phyloP scores from a whole-genome alignment of 106 monocot genomes.

The Posidonia australis region DNA sequence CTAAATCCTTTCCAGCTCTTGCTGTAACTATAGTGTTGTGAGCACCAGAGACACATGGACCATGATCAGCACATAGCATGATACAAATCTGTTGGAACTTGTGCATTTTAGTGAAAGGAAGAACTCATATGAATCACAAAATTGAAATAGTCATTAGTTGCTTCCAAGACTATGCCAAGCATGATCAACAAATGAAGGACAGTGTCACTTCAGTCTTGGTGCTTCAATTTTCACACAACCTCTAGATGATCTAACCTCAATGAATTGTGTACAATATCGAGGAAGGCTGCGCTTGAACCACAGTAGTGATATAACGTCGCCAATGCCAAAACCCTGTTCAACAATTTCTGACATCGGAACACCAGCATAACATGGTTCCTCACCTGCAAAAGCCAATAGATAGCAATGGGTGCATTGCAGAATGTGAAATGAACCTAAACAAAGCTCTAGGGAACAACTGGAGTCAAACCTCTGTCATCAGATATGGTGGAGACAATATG shows the following conservation, averaged over 20 bases:
- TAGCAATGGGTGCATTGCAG: not conserved
- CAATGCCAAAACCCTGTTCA: conserved; percentile 76
- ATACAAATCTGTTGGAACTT: conserved; percentile 56
- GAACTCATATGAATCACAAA: not conserved
- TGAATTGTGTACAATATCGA: conserved; percentile 96
- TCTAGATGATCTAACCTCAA: conserved; percentile 49
- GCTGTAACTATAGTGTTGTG: conserved; percentile 96
- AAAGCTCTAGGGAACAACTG: not conserved
- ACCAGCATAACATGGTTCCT: conserved; percentile 96
- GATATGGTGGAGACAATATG: conserved; percentile 98
- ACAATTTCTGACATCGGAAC: conserved; percentile 92
- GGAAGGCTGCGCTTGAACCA: conserved; percentile 99
- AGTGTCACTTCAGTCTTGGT: not conserved
- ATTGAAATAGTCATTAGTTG: not conserved
- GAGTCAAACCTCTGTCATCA: conserved; percentile 85
- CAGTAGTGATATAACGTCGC: conserved; percentile 90
- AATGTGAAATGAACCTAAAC: not conserved
- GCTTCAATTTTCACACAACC: no score
- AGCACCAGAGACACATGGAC: conserved; percentile 97
- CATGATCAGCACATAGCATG: conserved; percentile 98
- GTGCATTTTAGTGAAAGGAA: not conserved
- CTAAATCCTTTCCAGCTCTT: conserved; percentile 93
- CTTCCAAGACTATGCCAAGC: not conserved
- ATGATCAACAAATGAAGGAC: not conserved
- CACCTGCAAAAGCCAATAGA: conserved; percentile 42